Conservation (phyloP, 2,329 filamentous ascomycete species). For the Aspergillus arachidicola region DNA sequence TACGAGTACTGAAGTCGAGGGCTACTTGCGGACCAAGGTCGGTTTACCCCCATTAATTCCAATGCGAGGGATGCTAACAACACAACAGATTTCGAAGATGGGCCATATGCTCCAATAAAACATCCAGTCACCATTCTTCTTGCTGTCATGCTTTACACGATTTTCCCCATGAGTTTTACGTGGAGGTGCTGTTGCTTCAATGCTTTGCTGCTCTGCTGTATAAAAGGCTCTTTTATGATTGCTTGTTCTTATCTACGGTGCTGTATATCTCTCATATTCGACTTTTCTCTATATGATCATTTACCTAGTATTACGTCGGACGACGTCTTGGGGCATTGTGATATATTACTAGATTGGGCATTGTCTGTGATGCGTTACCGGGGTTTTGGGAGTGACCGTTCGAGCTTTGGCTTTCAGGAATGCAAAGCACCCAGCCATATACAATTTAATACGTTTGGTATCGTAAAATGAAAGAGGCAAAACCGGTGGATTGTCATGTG, state of each 20-base stretch:
- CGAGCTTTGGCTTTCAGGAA: background rate
- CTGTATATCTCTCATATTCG: constrained; percentile 6
- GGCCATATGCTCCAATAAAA: constrained; percentile 67
- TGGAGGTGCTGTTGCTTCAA: background rate
- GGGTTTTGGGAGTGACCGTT: background rate
- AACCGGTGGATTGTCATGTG: background rate
- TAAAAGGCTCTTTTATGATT: background rate
- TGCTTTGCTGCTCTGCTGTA: background rate
- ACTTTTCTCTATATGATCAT: constrained; percentile 5
- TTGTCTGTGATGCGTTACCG: background rate
- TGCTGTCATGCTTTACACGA: background rate
- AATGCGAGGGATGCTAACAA: constrained; percentile 7
- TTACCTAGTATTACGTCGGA: background rate
- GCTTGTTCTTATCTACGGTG: constrained; percentile 6
- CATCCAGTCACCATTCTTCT: constrained; percentile 4
- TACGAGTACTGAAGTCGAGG: constrained; percentile 83
- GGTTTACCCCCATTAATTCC: constrained; percentile 31
- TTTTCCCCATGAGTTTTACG: background rate
- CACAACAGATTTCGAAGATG: constrained; percentile 77
- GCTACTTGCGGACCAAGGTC: constrained; percentile 93
- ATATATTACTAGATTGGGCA: constrained; percentile 1
- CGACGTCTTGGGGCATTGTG: background rate
- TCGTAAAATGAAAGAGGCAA: background rate
- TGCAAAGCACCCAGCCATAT: background rate
- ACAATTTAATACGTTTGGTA: background rate